Evolutionary conservation across 2,329 filamentous ascomycete genomes (phyloP).

Genomic region (Phoma sp.): DNA sequence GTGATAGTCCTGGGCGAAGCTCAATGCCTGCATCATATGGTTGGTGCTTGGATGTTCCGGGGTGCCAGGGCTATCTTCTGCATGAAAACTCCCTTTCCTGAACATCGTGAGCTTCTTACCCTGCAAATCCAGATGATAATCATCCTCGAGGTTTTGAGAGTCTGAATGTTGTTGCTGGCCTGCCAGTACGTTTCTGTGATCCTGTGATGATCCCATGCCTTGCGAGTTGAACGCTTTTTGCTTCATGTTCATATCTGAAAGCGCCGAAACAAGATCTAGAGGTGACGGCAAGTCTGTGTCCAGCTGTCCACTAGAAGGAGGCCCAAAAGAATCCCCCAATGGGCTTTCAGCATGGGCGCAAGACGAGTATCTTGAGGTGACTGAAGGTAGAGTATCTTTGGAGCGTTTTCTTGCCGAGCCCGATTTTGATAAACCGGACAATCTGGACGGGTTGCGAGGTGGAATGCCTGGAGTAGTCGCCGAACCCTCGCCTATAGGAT

Average conservation of each 20-base stretch:
- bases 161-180: neutral
- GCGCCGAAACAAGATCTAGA: constrained; percentile 16
- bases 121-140: neutral
- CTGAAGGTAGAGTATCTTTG: neutral
- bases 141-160: neutral
- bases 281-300: neutral
- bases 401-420: neutral
- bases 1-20: constrained; percentile 43
- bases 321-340: neutral
- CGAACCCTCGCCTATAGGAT: constrained; percentile 29
- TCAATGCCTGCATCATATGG: constrained; percentile 24
- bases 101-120: neutral
- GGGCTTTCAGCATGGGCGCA: neutral
- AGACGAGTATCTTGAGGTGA: neutral
- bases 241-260: constrained; percentile 28
- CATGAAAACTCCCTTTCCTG: neutral
- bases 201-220: constrained; percentile 22
- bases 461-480: constrained; percentile 19
- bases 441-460: constrained; percentile 29
- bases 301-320: too few relatives aligned
- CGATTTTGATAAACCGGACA: constrained; percentile 21
- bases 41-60: constrained; percentile 21
- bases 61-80: neutral
- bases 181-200: neutral
- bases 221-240: constrained; percentile 34